Base-by-base conservation (phyloP, 2,329 filamentous ascomycete species). In the Fusarium chlamydosporum region DNA sequence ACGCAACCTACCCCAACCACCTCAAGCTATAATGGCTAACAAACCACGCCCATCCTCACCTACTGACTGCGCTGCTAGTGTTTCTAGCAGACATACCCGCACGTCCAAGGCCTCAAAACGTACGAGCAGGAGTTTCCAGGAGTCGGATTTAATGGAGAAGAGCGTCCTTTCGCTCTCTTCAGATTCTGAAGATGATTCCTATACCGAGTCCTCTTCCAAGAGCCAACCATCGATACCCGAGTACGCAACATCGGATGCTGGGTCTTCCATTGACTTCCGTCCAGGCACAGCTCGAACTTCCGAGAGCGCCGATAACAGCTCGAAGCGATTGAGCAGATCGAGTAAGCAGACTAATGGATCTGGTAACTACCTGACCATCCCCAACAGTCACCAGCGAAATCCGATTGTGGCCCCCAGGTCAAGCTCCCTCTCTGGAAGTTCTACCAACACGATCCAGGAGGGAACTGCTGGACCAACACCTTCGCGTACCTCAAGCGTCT, bases 111-210 rank as follows among this genome's bases (percentile, higher is more conserved):
- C 83, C 0, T 87, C 85, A 0, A 84, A 79, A 60, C 81, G 80
- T 16, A 86, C 85, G 0, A 76, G 76, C 7, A 74, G 68, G 48
- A 86, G 85, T 68, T 76, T 86, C 16, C 75, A 82, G 8, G 83
- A 84, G 35, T 80, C 84, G 3, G 85, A 89, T 62, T 77, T 88
- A 7, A 80, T 85, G 41, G 81, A 85, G 52, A 86, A 81, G 61
- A 88, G 86, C 63, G 81, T 89, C 1, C 76, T 89, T 15, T 85
- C 86, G 2, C 80, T 89, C 2, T 88, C 86, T 2, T 88, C 86
- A 0, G 86, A 88, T 63, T 88, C 86, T 0, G 86, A 88, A 58
- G 82, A 83, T 1, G 82, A 83, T 1, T 68, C 70, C 7, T 73
- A 72, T 18, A 43, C 59, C 5, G 67, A 70, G 4, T 55, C 74